Evolutionary conservation across 768 basidiomycete genomes (phyloP), one percentile per base, ranked within the genome.

Genomic region (Kondoa malvinella): DNA sequence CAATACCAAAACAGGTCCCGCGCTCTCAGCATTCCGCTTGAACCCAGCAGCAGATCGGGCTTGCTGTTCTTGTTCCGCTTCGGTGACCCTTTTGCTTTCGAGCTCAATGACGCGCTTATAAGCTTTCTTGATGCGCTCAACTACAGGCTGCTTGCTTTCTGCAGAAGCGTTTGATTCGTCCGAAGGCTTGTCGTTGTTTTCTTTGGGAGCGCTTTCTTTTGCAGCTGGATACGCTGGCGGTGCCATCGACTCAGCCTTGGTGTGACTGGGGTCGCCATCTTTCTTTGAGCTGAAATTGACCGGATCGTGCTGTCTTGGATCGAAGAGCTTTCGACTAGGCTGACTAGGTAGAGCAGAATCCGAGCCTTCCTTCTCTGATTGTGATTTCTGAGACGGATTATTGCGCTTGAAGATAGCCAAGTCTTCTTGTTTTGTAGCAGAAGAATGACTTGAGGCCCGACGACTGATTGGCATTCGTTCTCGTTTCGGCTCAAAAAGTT

Each of bases 221-320:
- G 26, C 26, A 40, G 56, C 3, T 30, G 4, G 4, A 16, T 26
- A 15, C 40, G 63, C 50, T 16, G 68, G 68, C 29, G 34, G 57
- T 21, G 64, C 40, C 40, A 62, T 66, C 2, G 61, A 32, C 1
- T n/a, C n/a, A n/a, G n/a, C n/a, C n/a, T n/a, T n/a, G n/a, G n/a
- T n/a, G n/a, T n/a, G n/a, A n/a, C n/a, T n/a, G n/a, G n/a, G n/a
- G n/a, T n/a, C n/a, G n/a, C n/a, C n/a, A n/a, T n/a, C n/a, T n/a
- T n/a, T n/a, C n/a, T n/a, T n/a, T n/a, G n/a, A n/a, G n/a, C 83
- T 80, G 77, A 97, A 97, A 14, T 87, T 83, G 33, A 91, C 83
- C 0, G 95, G 90, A 76, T 97, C 89, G 76, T 97, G 88, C 73
- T 89, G 85, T 50, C 88, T 82, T 68, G 88, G 89, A 75, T 97